Evolutionary conservation across 352 stramenopile genomes (phyloP), one percentile per base, ranked within the genome.

Genomic region (Achlya hypogyna): DNA sequence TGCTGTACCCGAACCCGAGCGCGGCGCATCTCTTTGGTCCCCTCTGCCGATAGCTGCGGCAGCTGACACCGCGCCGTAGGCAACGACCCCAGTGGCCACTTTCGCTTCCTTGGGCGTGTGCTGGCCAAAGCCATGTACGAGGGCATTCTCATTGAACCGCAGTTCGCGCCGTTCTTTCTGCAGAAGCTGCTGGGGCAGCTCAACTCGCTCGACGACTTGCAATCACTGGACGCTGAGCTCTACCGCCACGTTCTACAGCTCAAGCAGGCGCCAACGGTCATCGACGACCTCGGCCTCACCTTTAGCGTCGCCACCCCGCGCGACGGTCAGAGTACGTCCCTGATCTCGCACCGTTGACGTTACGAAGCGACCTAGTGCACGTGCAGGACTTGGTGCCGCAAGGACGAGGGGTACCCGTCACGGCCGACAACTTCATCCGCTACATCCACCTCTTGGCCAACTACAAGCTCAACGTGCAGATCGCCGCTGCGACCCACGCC

Each of bases 401-500:
- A 54, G 96, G 96, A 38, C 74, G 79, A 20, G 85, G 84, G 22
- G 81, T 97, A 9, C 35, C 81, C 2, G 96, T 99, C 4, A 98
- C 88, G 0, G 96, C 96, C 63, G 74, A 78, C 1, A 99, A 98
- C 75, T 89, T 93, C 34, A 96, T 98, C 63, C 82, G 88, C 16
- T 99, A 99, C 76, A 97, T 99, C 63, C 92, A 98, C 65, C 71
- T 98, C 27, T 79, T 99, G 32, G 95, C 96, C 22, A 98, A 99
- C 70, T 95, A 98, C 81, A 96, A 98, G 74, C 74, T 99, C 31
- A 99, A 99, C 71, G 79, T 97, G 45, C 68, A 80, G 42, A 80
- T 77, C 4, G 78, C 80, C 0, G 56, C 74, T 18, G 78, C 87
- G 51, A 87, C 77, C 29, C 73, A 74, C 0, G 82, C 84, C 16